Evolutionary conservation across 192 early-diverging fungal species (phyloP), one percentile per base, ranked within the genome.

Genomic region (Dispira parvispora): DNA sequence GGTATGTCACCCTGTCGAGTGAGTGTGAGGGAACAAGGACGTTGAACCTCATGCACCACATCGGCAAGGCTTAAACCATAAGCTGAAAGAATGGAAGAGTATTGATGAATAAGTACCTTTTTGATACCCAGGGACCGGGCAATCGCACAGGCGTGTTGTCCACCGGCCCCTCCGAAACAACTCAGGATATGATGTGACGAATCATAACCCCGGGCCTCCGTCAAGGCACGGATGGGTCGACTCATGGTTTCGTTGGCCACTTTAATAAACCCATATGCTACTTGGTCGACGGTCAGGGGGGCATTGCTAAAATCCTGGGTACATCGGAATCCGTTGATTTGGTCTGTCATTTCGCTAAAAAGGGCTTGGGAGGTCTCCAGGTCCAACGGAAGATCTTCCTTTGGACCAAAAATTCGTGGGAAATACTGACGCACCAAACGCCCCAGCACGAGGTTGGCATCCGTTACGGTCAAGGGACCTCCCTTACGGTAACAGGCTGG

Each of bases 181-280:
- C 92, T 86, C 23, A 98, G 66, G 26, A 83, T 78, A 66, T 98
- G 94, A 46, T 83, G 79, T 14, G 80, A 75, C 1, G 89, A 81
- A 66, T 95, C 87, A 64, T 92, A 84, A 16, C 96, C 96, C 68
- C 87, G 88, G 9, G 88, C 91, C 62, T 96, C 90, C 2, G 93
- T 96, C 61, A 98, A 71, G 11, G 87, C 84, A 18, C 93, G 80
- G 60, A 98, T 96, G 1, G 92, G 93, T 45, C 93, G 76, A 71
- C 91, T 90, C 96, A 98, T 98, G 1, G 85, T 77, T 69, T 98
- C 93, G 67, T 96, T 96, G 12, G 96, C 96, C 11, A 98, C 91
- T 64, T 89, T 86, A 62, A 96, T 76, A 66, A 95, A 98, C 21
- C 96, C 96, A 70, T 83, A 88, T 0, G 91, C 96, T 56, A 93